phyloP scores from a whole-genome alignment of 2,329 filamentous ascomycete species.

The Alternaria longipes region DNA sequence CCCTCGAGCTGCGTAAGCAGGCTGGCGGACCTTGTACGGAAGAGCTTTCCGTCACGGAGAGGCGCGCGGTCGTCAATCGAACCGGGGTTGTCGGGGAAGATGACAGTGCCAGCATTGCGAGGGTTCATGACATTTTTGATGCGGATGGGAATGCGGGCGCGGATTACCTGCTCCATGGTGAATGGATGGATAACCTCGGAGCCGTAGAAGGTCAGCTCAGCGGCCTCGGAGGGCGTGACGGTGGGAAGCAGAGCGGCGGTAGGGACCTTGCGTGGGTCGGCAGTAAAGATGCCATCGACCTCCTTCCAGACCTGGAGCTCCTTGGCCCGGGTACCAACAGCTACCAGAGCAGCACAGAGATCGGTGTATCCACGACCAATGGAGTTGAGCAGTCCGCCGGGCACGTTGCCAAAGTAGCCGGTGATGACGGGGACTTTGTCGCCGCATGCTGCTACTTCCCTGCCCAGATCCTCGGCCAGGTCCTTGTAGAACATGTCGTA shows the following conservation, averaged over 20 bases:
- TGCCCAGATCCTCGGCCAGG: constrained; percentile 53
- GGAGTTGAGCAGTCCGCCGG: constrained; percentile 87
- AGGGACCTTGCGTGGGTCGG: constrained; percentile 87
- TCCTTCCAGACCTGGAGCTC: constrained; percentile 99
- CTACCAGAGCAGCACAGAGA: constrained; percentile 89
- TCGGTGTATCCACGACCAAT: constrained; percentile 97
- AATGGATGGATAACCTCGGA: constrained; percentile 97
- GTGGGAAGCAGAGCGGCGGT: constrained; percentile 88
- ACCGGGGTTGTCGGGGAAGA: constrained; percentile 76
- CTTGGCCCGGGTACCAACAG: constrained; percentile 84
- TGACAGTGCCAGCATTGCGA: constrained; percentile 78
- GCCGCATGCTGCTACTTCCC: constrained; percentile 55
- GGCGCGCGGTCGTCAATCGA: constrained; percentile 63
- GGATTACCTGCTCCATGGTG: constrained; percentile 92
- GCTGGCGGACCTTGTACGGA: constrained; percentile 58
- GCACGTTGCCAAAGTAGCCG: constrained; percentile 94
- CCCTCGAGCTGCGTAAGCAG: constrained; percentile 57
- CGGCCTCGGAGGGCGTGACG: constrained; percentile 94
- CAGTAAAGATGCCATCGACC: constrained; percentile 92
- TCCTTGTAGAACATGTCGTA: constrained; percentile 59
- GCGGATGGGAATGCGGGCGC: constrained; percentile 81
- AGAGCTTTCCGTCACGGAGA: constrained; percentile 66
- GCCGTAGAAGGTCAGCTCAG: constrained; percentile 80
- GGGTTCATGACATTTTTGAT: constrained; percentile 95
- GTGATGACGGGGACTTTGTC: constrained; percentile 66